A percentile compares a stretch with the other conserved stretches of the same genome.
Conservation (phyloP, 176 grass and related monocot genomes). For the Bonia amplexicaulis region DNA sequence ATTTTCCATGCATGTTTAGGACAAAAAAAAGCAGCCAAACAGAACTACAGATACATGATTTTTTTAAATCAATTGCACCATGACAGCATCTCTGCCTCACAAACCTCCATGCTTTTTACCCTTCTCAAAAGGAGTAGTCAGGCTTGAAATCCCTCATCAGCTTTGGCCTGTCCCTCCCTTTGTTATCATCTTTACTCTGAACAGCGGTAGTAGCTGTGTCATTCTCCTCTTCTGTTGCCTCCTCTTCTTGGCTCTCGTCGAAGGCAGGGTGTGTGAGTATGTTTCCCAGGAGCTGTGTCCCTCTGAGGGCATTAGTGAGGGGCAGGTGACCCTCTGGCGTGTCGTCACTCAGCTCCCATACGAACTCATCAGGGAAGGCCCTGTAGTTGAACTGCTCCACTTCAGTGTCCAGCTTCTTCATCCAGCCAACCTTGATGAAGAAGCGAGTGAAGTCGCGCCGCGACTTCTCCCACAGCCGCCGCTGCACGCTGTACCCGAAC, state of each 20-base stretch:
- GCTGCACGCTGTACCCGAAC: slow-evolving; percentile 89
- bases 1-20: slow-evolving; percentile 44
- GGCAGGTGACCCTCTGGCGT: slow-evolving; percentile 89
- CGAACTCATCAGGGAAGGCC: slow-evolving; percentile 80
- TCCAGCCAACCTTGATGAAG: slow-evolving; percentile 86
- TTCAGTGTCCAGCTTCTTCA: slow-evolving; percentile 96
- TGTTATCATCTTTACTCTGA: slow-evolving; percentile 38
- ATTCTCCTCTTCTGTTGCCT: slow-evolving; percentile 8
- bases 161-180: slow-evolving; percentile 43
- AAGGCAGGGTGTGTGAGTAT: slow-evolving; percentile 80
- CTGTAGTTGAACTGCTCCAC: slow-evolving; percentile 86
- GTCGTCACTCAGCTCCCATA: slow-evolving; percentile 79
- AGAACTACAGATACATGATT: slow-evolving; percentile 42
- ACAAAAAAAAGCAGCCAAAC: slow-evolving; percentile 27
- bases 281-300: slow-evolving; percentile 71
- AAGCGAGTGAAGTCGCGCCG: slow-evolving; percentile 72
- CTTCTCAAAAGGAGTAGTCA: slow-evolving; percentile 81
- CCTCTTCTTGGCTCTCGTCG: slow-evolving; percentile 36
- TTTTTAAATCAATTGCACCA: slow-evolving; percentile 44
- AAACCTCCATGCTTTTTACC: neutral
- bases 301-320: slow-evolving; percentile 87
- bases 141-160: slow-evolving; percentile 53
- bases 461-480: slow-evolving; percentile 76
- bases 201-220: neutral
- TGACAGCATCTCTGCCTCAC: slow-evolving; percentile 36